phyloP scores from a whole-genome alignment of 495 filamentous ascomycete species.

The Clavariopsis aquatica region DNA sequence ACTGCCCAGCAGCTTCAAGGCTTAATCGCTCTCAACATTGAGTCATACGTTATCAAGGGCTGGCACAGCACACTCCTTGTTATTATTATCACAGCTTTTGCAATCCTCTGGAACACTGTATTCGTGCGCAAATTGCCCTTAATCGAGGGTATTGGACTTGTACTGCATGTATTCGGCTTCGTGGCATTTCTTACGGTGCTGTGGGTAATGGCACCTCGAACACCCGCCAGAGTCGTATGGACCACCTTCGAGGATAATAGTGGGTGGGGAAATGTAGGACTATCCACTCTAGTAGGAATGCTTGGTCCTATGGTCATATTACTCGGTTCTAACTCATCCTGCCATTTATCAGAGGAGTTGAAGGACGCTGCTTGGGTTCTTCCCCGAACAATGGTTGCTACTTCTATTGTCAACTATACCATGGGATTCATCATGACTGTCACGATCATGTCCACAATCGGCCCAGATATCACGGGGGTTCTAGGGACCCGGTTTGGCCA shows the following conservation, averaged over 20 bases:
- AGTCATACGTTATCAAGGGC: conserved; percentile 25
- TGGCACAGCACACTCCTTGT: conserved; percentile 42
- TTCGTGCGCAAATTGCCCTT: conserved; percentile 56
- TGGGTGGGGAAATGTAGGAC: conserved; percentile 41
- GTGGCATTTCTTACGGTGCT: conserved; percentile 41
- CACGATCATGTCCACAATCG: conserved; percentile 38
- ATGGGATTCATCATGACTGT: conserved; percentile 40
- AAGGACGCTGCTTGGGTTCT: conserved; percentile 35
- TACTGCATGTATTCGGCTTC: conserved; percentile 43
- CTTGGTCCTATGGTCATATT: conserved; percentile 36
- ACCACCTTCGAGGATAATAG: conserved; percentile 37
- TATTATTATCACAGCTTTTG: conserved; percentile 41
- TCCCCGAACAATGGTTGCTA: conserved; percentile 36
- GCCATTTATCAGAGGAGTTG: conserved; percentile 41
- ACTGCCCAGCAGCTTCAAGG: conserved; percentile 51
- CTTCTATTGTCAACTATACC: conserved; percentile 29
- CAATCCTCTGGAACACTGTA: conserved; percentile 58
- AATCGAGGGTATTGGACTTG: conserved; percentile 56
- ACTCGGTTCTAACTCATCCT: conserved; percentile 41
- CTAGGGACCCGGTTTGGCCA: conserved; percentile 31
- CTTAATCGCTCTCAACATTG: conserved; percentile 48
- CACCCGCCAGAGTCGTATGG: conserved; percentile 34
- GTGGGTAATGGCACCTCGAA: conserved; percentile 38
- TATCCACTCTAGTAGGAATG: conserved; percentile 39
- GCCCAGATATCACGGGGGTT: conserved; percentile 41